Evolutionary conservation across 2,329 filamentous ascomycete species (phyloP), one percentile per base, ranked within the genome.

Genomic region (Paecilomyces variotii): DNA sequence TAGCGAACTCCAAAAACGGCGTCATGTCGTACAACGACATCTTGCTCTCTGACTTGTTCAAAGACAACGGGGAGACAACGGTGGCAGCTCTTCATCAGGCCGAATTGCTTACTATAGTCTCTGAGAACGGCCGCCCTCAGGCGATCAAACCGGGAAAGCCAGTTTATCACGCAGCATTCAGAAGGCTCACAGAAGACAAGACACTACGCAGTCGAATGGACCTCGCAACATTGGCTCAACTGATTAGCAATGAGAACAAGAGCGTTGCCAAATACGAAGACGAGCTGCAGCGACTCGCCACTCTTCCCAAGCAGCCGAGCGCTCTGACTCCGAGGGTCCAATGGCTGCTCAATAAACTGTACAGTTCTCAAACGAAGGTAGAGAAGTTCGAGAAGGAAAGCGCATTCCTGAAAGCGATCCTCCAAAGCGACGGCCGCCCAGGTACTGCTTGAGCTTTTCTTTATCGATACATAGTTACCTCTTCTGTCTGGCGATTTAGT

Each of bases 121-220:
- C 85, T 3, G 78, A 81, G 55, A 87, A 89, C 53, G 93, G 94
- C 0, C 86, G 91, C 0, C 93, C 94, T 0, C 84, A 87, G 59
- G 80, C 80, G 32, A 89, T 97, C 71, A 86, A 82, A 57, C 88
- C 91, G 0, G 91, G 91, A 25, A 91, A 90, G 68, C 92, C 93
- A 0, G 88, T 97, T 27, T 95, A 93, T 73, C 85, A 87, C 59
- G 86, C 92, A 1, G 92, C 92, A 0, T 97, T 97, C 76, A 81
- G 82, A 60, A 79, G 84, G 39, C 77, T 97, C 39, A 82, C 86
- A 0, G 76, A 84, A 53, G 92, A 97, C 69, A 79, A 81, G 5
- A 90, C 91, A 0, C 79, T 97, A 50, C 81, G 82, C 50, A 87
- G 88, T 35, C 84, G 87, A 63, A 83, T 97, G 72, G 87, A 91